Base-by-base conservation (phyloP, 2,329 filamentous ascomycete species). In the Calonectria multiphialidica region DNA sequence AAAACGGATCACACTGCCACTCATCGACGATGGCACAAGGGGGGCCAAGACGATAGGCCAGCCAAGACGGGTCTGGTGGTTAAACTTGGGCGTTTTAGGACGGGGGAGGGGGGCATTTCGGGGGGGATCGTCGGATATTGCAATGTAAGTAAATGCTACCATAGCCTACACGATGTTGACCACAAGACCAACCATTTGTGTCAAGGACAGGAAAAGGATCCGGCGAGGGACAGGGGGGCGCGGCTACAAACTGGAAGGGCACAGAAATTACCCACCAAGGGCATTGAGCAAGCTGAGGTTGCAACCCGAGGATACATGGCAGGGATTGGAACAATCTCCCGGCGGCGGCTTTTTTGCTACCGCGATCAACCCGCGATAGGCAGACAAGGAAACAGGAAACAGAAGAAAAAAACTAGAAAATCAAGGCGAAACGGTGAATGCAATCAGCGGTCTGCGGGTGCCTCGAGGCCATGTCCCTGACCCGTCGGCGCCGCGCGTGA, bases 21-120 rank as follows among this genome's bases (percentile, higher is more conserved):
- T 12, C 21, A 53, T 45, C 50, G 55, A 66, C 53, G 45, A 45
- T 53, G 45, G 21, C 25, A 33, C 16, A 45, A 62, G 28, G 25
- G 37, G 69, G 40, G 69, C 72, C 75, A 75, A 76, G 75, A 71
- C 68, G 50, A 67, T 61, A 71, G 63, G 69, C 42, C 28, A 47
- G 45, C 63, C 49, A 53, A 44, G 21, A 53, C 35, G 44, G 62
- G 47, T 42, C 37, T 66, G 63, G 63, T 66, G 63, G 33, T 42
- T 50, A 28, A 50, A 65, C 45, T 44, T 65, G 55, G n/a, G 47
- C 21, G 50, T 49, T 59, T 40, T 40, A 15, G 33, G 53, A 40
- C 33, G 33, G 50, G 35, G 45, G 25, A 53, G 55, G 53, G 33
- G 47, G 13, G 12, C n/a, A 42, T 55, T 25, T n/a, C n/a, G n/a